Conservation (phyloP, 768 basidiomycete genomes). For the Cantharellus anzutake region DNA sequence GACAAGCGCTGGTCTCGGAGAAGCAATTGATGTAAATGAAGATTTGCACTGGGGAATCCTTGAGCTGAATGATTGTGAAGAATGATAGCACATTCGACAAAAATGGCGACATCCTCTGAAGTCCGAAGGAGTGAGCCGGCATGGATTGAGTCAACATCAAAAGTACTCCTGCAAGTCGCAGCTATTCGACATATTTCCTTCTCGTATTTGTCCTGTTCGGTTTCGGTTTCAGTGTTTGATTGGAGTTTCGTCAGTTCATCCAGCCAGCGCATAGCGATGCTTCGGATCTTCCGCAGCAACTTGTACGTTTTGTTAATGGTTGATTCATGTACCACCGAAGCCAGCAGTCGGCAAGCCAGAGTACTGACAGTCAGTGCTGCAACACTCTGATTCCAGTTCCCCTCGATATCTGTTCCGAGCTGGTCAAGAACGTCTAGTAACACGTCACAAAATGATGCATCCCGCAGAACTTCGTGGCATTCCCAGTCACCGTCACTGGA, state of each 20-base stretch:
- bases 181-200: slow-evolving; percentile 20
- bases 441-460: slow-evolving; percentile 18
- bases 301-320: slow-evolving; percentile 10
- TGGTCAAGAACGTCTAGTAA: slow-evolving; percentile 10
- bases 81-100: slow-evolving; percentile 19
- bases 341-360: not conserved
- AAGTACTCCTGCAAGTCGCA: slow-evolving; percentile 23
- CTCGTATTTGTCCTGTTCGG: slow-evolving; percentile 9
- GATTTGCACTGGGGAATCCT: not conserved
- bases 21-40: not conserved
- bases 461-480: not conserved
- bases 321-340: not conserved
- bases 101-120: slow-evolving; percentile 13
- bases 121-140: slow-evolving; percentile 11
- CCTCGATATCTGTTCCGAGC: slow-evolving; percentile 7
- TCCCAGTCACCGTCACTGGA: not conserved
- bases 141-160: slow-evolving; percentile 17
- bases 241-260: slow-evolving; percentile 15
- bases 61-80: slow-evolving; percentile 13
- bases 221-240: slow-evolving; percentile 7
- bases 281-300: slow-evolving; percentile 19
- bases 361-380: not conserved
- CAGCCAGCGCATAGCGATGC: slow-evolving; percentile 21
- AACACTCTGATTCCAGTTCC: not conserved
- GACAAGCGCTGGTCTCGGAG: not conserved